phyloP scores from a whole-genome alignment of 2,329 filamentous ascomycete genomes.

The Pestalotiopsis sp. region DNA sequence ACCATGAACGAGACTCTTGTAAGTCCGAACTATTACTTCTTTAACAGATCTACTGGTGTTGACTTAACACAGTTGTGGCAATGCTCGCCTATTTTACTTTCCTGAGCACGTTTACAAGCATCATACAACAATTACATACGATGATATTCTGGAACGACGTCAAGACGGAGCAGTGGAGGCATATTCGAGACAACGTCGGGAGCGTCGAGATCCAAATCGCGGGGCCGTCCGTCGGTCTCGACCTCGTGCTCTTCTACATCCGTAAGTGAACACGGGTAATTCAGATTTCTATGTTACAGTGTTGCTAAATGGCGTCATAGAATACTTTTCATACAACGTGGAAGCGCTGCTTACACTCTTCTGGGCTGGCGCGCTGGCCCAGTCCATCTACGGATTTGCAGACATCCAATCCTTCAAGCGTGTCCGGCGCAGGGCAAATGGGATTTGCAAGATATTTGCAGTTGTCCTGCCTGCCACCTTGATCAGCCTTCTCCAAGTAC shows the following conservation, averaged over 20 bases:
- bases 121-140: constrained; percentile 43
- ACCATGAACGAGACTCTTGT: constrained; percentile 43
- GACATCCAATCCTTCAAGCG: constrained; percentile 26
- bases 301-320: constrained; percentile 24
- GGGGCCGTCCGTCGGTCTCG: constrained; percentile 39
- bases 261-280: constrained; percentile 33
- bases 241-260: constrained; percentile 47
- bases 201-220: constrained; percentile 43
- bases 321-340: constrained; percentile 52
- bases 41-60: not conserved
- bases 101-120: constrained; percentile 37
- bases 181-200: constrained; percentile 32
- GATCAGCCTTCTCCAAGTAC: constrained; percentile 31
- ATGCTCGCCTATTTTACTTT: constrained; percentile 37
- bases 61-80: constrained; percentile 36
- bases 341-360: constrained; percentile 45
- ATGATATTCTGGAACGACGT: constrained; percentile 39
- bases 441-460: constrained; percentile 34
- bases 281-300: not conserved
- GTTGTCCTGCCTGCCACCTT: constrained; percentile 36
- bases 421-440: constrained; percentile 23
- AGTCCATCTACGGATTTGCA: constrained; percentile 32
- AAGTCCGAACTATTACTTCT: constrained; percentile 19
- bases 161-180: constrained; percentile 38
- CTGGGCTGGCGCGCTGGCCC: constrained; percentile 41